These are phyloP conservation scores for Paraconiothyrium brasiliense DNA, from an alignment of 2,329 filamentous ascomycete species.

Conservation along the genomic window DNA sequence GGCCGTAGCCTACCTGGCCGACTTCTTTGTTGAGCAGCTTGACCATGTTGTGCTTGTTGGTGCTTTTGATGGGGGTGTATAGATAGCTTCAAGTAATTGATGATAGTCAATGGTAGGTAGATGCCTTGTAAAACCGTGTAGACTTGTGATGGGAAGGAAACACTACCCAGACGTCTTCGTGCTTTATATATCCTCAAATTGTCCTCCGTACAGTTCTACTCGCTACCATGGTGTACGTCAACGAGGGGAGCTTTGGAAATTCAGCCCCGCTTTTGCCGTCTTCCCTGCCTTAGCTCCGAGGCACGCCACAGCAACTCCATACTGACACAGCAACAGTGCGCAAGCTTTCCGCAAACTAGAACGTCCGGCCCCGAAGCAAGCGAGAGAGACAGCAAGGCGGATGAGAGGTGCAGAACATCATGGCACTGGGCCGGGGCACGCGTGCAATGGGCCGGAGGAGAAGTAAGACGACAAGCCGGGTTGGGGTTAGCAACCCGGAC, in stretches of 20 bases:
- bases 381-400: background rate
- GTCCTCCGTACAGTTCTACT: background rate
- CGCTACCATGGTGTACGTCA: background rate
- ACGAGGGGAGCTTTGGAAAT: background rate
- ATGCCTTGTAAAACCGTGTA: background rate
- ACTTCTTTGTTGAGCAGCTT: conserved; percentile 50
- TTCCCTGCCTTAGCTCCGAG: background rate
- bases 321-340: too few relatives aligned
- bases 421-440: background rate
- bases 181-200: background rate
- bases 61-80: conserved; percentile 1
- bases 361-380: background rate
- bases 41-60: conserved; percentile 35
- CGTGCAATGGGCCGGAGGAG: background rate
- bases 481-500: background rate
- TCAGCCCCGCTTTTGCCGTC: background rate
- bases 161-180: background rate
- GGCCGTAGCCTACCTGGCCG: conserved; percentile 56
- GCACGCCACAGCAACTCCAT: background rate
- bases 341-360: background rate
- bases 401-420: background rate
- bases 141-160: background rate
- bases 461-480: background rate
- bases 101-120: background rate
- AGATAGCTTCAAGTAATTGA: background rate